Evolutionary conservation across 768 basidiomycete genomes (phyloP), one percentile per base, ranked within the genome.

Genomic region (Xerocomus brunneocitrinus): DNA sequence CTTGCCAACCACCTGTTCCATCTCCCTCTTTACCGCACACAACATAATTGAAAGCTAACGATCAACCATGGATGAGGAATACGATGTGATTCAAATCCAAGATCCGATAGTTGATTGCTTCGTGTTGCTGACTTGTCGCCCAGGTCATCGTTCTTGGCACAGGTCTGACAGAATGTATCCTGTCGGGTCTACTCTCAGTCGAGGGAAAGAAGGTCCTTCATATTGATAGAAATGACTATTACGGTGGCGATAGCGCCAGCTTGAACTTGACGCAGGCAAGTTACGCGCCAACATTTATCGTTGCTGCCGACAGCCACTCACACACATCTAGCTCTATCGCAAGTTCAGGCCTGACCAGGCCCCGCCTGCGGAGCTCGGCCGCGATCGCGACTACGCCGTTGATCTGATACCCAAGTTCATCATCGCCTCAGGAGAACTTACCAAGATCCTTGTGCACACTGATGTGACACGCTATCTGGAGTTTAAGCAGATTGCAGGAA

Each of bases 201-300:
- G 97, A 98, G 71, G 95, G 97, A 58, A 98, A 98, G 82, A 99
- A 98, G 76, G 97, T 99, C 65, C 84, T 99, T 47, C 97, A 99
- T 73, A 98, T 97, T 81, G 94, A 95, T 73, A 80, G 92, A 65
- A 98, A 98, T 66, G 95, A 99, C 73, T 99, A 99, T 74, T 99
- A 99, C 58, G 97, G 97, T 42, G 97, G 91, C 52, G 97, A 98
- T 67, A 90, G 91, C 66, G 97, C 97, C 43, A 93, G 90, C 76
- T 76, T 98, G 71, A 99, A 98, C 76, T 73, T 99, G 63, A 97
- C 94, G 19, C 97, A 99, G 85, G 95, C 91, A 65, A 60, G 79
- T 45, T 53, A 56, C 49, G 41, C 56, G 42, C 51, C 50, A 53
- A 47, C 47, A 8, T 19, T 47, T 2, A n/a, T 52, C 39, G 32